A percentile compares a stretch with the other conserved stretches of the same genome.
phyloP scores from a whole-genome alignment of 371 early-diverging fungal species.

The Haplosporangium sp. region DNA sequence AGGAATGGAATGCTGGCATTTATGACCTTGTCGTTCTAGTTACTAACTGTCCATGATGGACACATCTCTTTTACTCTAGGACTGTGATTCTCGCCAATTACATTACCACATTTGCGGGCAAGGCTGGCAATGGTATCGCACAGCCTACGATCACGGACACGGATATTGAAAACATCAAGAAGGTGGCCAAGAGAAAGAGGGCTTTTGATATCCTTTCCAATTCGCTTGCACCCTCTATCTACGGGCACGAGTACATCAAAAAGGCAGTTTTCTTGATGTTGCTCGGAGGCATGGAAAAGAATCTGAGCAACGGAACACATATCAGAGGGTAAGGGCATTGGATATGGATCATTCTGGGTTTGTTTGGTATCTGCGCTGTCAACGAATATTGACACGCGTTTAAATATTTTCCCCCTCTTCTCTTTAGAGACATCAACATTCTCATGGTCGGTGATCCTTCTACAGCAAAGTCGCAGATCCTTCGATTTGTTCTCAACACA shows the following conservation, averaged over 20 bases:
- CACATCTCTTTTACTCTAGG: slow-evolving; percentile 54
- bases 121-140: slow-evolving; percentile 73
- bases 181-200: slow-evolving; percentile 76
- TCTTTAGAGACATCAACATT: slow-evolving; percentile 89
- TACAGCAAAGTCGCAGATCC: slow-evolving; percentile 96
- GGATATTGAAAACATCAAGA: slow-evolving; percentile 88
- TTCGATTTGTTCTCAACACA: slow-evolving; percentile 90
- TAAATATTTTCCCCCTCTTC: background rate
- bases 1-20: background rate
- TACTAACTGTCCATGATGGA: background rate
- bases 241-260: slow-evolving; percentile 97
- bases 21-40: background rate
- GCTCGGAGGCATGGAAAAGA: slow-evolving; percentile 97
- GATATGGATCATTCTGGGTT: background rate
- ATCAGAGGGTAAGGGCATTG: slow-evolving; percentile 83
- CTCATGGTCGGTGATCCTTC: slow-evolving; percentile 98
- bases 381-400: background rate
- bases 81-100: slow-evolving; percentile 95
- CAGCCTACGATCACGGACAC: slow-evolving; percentile 74
- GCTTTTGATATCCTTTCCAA: slow-evolving; percentile 87
- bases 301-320: slow-evolving; percentile 93
- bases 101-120: slow-evolving; percentile 85
- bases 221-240: slow-evolving; percentile 97
- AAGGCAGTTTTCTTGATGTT: slow-evolving; percentile 94
- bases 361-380: background rate